A percentile compares a stretch with the other conserved stretches of the same genome.
Conservation (phyloP, 140 eudicot species). For the Erigeron philadelphicus region DNA sequence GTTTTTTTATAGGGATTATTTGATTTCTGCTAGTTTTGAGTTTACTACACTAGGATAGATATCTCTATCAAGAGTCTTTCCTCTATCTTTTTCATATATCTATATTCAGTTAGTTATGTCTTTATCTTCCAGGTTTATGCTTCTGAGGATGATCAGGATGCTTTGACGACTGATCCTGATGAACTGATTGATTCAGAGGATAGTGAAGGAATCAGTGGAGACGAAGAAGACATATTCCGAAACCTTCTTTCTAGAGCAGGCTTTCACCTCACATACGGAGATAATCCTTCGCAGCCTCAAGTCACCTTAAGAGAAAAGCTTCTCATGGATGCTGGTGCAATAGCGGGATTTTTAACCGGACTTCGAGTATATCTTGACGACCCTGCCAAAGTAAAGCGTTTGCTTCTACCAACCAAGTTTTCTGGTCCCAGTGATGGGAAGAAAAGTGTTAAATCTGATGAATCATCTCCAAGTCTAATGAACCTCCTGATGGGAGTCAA, state of each 20-base stretch:
- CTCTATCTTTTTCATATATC: neutral
- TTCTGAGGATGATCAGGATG: conserved; percentile 81
- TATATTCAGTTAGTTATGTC: neutral
- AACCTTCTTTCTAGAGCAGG: conserved; percentile 89
- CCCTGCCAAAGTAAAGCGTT: conserved; percentile 90
- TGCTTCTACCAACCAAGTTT: conserved; percentile 59
- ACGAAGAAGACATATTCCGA: conserved; percentile 85
- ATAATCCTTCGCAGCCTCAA: conserved; percentile 85
- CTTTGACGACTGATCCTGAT: conserved; percentile 92
- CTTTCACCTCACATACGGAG: no score
- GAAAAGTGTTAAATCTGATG: conserved; percentile 53
- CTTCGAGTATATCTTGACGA: conserved; percentile 98
- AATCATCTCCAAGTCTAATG: conserved; percentile 91
- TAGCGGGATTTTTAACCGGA: conserved; percentile 89
- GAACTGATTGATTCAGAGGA: conserved; percentile 96
- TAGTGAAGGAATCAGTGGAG: conserved; percentile 93
- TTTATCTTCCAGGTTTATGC: conserved; percentile 58
- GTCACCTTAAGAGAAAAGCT: conserved; percentile 96
- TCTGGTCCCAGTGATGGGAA: conserved; percentile 24
- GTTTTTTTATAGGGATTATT: neutral
- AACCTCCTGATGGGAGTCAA: conserved; percentile 96
- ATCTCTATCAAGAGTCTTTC: neutral
- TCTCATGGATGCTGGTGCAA: conserved; percentile 96
- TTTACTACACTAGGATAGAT: neutral
- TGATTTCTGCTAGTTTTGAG: neutral